These are phyloP conservation scores for Letharia lupina DNA, from an alignment of 495 filamentous ascomycete species.

Conservation along the genomic window DNA sequence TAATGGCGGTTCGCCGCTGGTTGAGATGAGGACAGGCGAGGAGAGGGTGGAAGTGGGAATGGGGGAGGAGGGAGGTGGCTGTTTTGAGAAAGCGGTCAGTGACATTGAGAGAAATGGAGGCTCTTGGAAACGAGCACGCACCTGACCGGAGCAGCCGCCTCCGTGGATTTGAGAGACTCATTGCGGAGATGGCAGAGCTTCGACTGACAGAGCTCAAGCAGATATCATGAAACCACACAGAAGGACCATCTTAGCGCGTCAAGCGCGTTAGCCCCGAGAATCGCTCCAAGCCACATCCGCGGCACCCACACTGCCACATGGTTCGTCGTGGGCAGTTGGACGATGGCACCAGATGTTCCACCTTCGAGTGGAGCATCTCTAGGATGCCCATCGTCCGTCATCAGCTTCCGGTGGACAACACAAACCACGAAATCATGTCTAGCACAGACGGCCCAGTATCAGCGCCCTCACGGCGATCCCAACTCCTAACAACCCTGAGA, in stretches of 20 bases:
- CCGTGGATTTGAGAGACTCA: slow-evolving; percentile 13
- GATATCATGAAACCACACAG: neutral
- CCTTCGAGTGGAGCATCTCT: neutral
- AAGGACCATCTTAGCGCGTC: neutral
- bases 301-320: neutral
- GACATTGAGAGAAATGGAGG: neutral
- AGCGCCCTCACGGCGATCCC: slow-evolving; percentile 5
- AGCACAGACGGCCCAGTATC: neutral
- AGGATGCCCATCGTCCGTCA: neutral
- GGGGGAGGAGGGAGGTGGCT: slow-evolving; percentile 26
- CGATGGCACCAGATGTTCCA: neutral
- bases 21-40: slow-evolving; percentile 17
- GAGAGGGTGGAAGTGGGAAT: slow-evolving; percentile 13
- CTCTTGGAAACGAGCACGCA: neutral
- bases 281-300: neutral
- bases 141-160: slow-evolving; percentile 9
- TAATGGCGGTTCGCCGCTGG: slow-evolving; percentile 17
- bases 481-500: neutral
- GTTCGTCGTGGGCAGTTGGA: neutral
- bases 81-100: neutral
- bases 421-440: neutral
- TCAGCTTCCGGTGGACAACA: neutral
- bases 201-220: neutral
- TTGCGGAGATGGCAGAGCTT: neutral
- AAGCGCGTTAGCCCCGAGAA: neutral